These are phyloP conservation scores for Hamamelis virginiana DNA, from an alignment of 164 flowering plant genomes.

Conservation along the genomic window DNA sequence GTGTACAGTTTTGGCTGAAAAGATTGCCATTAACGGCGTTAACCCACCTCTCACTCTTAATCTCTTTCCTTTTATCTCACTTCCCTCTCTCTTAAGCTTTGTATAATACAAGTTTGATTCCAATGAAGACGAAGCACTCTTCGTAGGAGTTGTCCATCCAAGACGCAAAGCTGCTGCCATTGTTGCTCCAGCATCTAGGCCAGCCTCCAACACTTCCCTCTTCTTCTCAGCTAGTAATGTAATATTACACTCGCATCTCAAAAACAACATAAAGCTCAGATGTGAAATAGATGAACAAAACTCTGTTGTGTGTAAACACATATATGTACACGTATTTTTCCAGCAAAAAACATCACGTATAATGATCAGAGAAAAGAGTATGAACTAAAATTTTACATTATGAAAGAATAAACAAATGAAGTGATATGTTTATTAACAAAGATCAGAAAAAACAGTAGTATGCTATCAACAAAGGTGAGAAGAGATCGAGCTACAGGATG, in stretches of 20 bases:
- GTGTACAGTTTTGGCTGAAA: too few relatives aligned
- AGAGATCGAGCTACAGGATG: neutral
- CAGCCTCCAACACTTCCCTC: too few relatives aligned
- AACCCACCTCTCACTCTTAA: too few relatives aligned
- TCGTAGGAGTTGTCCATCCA: too few relatives aligned
- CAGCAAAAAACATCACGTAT: neutral
- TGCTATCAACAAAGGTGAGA: neutral
- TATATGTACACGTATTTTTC: conserved; percentile 2
- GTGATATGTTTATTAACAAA: conserved; percentile 9
- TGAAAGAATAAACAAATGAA: conserved; percentile 27
- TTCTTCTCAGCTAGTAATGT: too few relatives aligned
- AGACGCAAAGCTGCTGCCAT: too few relatives aligned
- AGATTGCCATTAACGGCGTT: too few relatives aligned
- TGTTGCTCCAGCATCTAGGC: too few relatives aligned
- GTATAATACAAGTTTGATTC: too few relatives aligned
- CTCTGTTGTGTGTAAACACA: conserved; percentile 9
- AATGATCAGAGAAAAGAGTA: neutral
- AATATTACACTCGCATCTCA: neutral
- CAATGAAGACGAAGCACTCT: too few relatives aligned
- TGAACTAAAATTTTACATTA: conserved; percentile 4
- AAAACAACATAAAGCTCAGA: neutral
- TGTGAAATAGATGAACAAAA: neutral
- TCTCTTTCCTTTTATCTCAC: too few relatives aligned
- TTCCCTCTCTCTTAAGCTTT: too few relatives aligned
- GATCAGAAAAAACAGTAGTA: neutral